These are phyloP conservation scores for Hermanozyma aechmeae DNA, from an alignment of 805 yeast genomes.

Conservation along the genomic window DNA sequence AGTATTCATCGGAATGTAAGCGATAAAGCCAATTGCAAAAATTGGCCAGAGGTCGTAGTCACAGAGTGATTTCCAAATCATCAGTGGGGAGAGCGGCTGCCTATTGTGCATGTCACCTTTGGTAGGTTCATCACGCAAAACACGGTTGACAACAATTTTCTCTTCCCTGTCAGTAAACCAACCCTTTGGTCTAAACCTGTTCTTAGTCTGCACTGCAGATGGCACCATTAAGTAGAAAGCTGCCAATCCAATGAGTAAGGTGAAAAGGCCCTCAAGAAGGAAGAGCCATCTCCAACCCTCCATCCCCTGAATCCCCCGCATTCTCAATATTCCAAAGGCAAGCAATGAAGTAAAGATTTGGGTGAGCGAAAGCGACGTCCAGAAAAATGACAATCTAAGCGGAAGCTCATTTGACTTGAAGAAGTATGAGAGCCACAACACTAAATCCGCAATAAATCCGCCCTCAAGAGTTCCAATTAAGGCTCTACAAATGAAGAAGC, in stretches of 20 bases:
- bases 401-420: conserved; percentile 52
- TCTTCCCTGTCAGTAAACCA: conserved; percentile 43
- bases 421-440: conserved; percentile 59
- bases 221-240: conserved; percentile 44
- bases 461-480: conserved; percentile 55
- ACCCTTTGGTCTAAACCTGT: conserved; percentile 41
- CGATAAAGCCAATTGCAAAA: conserved; percentile 37
- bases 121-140: conserved; percentile 54
- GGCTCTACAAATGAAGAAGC: conserved; percentile 41
- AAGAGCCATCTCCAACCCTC: conserved; percentile 61
- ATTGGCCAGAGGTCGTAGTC: conserved; percentile 53
- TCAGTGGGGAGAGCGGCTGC: conserved; percentile 36
- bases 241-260: conserved; percentile 42
- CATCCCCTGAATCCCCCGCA: conserved; percentile 36
- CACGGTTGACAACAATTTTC: conserved; percentile 47
- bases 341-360: conserved; percentile 37
- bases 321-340: conserved; percentile 42
- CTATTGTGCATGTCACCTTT: conserved; percentile 58
- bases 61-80: conserved; percentile 28
- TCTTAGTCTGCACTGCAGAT: conserved; percentile 42
- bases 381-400: conserved; percentile 49
- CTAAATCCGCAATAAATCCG: conserved; percentile 53
- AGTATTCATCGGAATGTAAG: conserved; percentile 13
- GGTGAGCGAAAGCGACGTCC: conserved; percentile 45
- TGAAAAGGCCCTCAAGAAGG: conserved; percentile 51